Percentiles rank a stretch among this genome's conserved stretches.
Conservation (phyloP, 164 flowering plant species). For the Annona squamosa region DNA sequence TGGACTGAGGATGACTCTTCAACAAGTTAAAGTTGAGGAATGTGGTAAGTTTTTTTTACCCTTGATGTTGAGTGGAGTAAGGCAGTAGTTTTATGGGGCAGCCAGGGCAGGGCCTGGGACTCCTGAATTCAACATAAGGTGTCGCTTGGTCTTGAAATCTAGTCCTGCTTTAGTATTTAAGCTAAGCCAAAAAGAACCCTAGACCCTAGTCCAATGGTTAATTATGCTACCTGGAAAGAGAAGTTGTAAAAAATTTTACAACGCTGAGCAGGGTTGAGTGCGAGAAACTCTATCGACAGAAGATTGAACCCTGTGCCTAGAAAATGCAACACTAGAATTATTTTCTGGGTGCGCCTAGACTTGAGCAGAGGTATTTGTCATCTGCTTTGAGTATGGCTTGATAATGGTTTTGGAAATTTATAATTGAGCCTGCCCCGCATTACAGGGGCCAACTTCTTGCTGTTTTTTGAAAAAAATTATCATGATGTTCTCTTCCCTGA, state of each 20-base stretch:
- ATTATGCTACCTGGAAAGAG: neutral
- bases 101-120: too few species aligned
- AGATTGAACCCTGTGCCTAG: too few species aligned
- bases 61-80: neutral
- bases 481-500: neutral
- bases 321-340: too few species aligned
- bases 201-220: neutral
- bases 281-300: too few species aligned
- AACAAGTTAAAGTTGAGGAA: conserved; percentile 78
- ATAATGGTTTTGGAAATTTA: too few species aligned
- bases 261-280: too few species aligned
- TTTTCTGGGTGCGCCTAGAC: too few species aligned
- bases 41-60: conserved; percentile 38
- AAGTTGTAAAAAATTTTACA: neutral
- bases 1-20: conserved; percentile 94
- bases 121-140: neutral
- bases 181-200: neutral
- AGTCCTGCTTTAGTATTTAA: neutral
- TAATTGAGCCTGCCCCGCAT: neutral
- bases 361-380: too few species aligned
- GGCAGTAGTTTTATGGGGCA: neutral
- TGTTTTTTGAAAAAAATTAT: neutral
- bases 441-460: neutral
- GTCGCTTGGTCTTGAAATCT: neutral
- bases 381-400: too few species aligned